Evolutionary conservation across 83 land plant genomes (phyloP).

Genomic region (Diphasiastrum complanatum): DNA sequence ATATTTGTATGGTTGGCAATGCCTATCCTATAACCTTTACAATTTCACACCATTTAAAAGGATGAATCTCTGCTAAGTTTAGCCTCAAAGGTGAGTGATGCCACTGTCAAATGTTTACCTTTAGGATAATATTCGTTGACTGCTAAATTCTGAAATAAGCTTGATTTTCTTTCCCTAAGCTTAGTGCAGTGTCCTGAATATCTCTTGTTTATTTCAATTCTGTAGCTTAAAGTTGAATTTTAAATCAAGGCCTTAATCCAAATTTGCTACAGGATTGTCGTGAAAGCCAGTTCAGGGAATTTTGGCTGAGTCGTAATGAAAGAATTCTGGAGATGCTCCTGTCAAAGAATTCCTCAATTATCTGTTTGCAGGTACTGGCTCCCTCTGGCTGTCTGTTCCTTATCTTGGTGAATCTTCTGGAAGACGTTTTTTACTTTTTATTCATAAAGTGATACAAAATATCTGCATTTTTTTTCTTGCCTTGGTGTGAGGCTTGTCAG

Average conservation of each 20-base stretch:
- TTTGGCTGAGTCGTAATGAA: slow-evolving; percentile 8
- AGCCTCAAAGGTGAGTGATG: background rate
- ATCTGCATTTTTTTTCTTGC: too few species aligned
- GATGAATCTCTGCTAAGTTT: background rate
- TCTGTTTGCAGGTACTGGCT: slow-evolving; percentile 15
- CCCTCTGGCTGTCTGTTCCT: background rate
- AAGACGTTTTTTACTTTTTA: background rate
- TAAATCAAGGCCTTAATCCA: background rate
- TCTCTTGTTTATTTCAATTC: too few species aligned
- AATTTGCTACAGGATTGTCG: background rate
- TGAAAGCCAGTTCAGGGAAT: slow-evolving; percentile 14
- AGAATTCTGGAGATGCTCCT: slow-evolving; percentile 8
- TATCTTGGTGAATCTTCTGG: background rate
- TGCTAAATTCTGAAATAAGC: too few species aligned
- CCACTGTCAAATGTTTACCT: too few species aligned
- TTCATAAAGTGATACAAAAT: background rate
- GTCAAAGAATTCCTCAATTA: slow-evolving; percentile 7
- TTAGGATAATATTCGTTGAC: too few species aligned
- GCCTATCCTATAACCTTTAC: background rate
- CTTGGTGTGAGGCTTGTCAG: too few species aligned
- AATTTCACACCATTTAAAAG: background rate
- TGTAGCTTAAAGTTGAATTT: background rate
- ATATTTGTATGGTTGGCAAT: background rate
- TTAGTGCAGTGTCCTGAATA: too few species aligned
- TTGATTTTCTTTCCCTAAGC: too few species aligned